Base-by-base conservation (phyloP, 2,329 filamentous ascomycete species). In the Talaromyces amestolkiae region DNA sequence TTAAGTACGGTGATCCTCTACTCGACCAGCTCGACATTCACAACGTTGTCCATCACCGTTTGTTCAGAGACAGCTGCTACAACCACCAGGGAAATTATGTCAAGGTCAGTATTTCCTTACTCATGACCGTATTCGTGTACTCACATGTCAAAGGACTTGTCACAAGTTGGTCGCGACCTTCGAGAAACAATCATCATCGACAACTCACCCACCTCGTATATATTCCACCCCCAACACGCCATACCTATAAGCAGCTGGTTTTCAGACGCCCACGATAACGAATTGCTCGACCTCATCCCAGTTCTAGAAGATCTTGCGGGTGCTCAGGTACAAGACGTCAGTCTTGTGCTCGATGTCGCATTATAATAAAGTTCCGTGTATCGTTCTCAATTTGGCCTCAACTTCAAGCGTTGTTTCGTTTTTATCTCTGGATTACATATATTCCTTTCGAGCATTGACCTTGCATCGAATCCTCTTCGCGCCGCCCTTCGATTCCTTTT, bases 191-290 rank as follows among this genome's bases (percentile, higher is more conserved):
- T 99, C 76, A 99, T 99, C 78, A 99, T 99, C 75, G 95, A 99
- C 83, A 99, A 99, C 81, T 98, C 95, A 56, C 95, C 95, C 2
- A 99, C 95, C 4, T 98, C 94, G 13, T 99, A 99, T 83, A 98
- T 99, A 74, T 99, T 99, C 86, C 95, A 99, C 77, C 95, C 95
- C 27, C 94, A 99, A 82, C 95, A 99, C 78, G 95, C 95, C 67
- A 94, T 99, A 59, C 95, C 95, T 31, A 99, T 99, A 82, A 97
- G 93, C 86, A 98, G 94, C 84, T 99, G 95, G 95, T 99, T 99
- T 82, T 97, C 93, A 70, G 95, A 99, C 81, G 95, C 95, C 68
- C 95, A 99, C 80, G 95, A 99, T 82, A 99, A 99, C 80, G 95
- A 99, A 84, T 86, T 99, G 68, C 85, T 99, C 74, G 95, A 99